Evolutionary conservation across 176 grass and related monocot species (phyloP), one percentile per base, ranked within the genome.

Genomic region (Dendrocalamus sinicus): DNA sequence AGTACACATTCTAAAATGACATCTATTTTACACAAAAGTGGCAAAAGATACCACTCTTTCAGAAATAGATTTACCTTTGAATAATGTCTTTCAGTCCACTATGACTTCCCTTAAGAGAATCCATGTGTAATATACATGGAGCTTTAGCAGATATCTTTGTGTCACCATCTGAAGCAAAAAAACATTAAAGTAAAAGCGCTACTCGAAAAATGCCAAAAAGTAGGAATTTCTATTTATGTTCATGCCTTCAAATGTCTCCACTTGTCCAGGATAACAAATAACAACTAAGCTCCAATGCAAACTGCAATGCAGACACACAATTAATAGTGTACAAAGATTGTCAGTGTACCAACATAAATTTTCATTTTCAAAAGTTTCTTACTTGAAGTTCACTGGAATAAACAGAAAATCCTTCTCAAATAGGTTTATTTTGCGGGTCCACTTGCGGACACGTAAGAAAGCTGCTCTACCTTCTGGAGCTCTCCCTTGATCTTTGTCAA

Each of bases 331-430:
- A 79, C 63, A 75, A 37, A 8, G 46, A 45, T 35, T 5, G 76
- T 81, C 28, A 63, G 14, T 65, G 28, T 35, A 63, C 12, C 52
- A 91, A 84, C 2, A 70, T 13, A 75, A 62, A 47, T 65, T 26
- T 75, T 28, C 6, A 23, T 83, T 50, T 17, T 16, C 9, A 26
- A 22, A 44, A 72, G 79, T 59, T 76, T 77, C 84, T 90, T 93
- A 96, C 97, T 92, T 96, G 89, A 99, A 99, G 66, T 99, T 99
- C 58, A 99, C 97, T 67, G 97, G 97, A 81, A 99, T 93, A 73
- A 99, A 96, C 44, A 99, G 80, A 87, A 94, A 96, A 88, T 99
- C 94, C 86, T 99, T 99, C 60, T 94, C 92, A 90, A 96, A 99
- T 86, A 99, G 75, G 79, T 96, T 91, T 73, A 99, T 82, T 89